Percentiles rank a stretch among this genome's conserved stretches.
Conservation (phyloP, 2,329 filamentous ascomycete species). For the Colletotrichum gloeosporioides region DNA sequence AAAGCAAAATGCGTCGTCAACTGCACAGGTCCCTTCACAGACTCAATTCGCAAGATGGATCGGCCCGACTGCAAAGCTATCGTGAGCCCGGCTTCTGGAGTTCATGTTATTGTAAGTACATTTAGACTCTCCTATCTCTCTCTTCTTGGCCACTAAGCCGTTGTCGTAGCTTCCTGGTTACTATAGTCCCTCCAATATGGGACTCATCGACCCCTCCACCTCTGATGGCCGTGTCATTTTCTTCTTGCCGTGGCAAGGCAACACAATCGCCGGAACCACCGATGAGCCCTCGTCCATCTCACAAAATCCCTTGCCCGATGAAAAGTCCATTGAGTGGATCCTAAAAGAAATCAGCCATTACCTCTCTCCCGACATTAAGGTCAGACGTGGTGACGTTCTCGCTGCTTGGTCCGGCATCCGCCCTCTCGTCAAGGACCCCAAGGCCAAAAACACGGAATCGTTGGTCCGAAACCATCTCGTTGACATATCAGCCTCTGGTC, state of each 20-base stretch:
- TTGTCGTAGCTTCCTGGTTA: slow-evolving; percentile 72
- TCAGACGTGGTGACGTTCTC: slow-evolving; percentile 85
- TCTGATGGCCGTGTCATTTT: slow-evolving; percentile 91
- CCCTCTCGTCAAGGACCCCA: slow-evolving; percentile 84
- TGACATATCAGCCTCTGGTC: slow-evolving; percentile 77
- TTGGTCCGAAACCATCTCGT: slow-evolving; percentile 88
- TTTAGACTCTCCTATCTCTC: not conserved
- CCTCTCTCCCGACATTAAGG: slow-evolving; percentile 82
- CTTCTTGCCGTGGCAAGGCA: slow-evolving; percentile 92
- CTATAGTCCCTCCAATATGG: slow-evolving; percentile 86
- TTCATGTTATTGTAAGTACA: slow-evolving; percentile 69
- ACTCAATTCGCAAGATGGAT: slow-evolving; percentile 86
- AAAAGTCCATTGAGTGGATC: slow-evolving; percentile 89
- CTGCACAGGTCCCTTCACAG: slow-evolving; percentile 87
- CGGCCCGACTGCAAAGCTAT: slow-evolving; percentile 76
- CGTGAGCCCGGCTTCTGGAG: slow-evolving; percentile 83
- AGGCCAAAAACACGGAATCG: slow-evolving; percentile 84
- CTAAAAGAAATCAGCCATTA: slow-evolving; percentile 83
- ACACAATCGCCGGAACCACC: slow-evolving; percentile 89
- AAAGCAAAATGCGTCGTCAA: slow-evolving; percentile 85
- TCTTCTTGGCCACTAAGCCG: not conserved
- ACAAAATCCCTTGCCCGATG: slow-evolving; percentile 76
- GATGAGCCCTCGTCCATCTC: slow-evolving; percentile 78
- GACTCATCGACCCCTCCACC: slow-evolving; percentile 83
- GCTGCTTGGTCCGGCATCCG: slow-evolving; percentile 90